Evolutionary conservation across 83 land plant genomes (phyloP).

Genomic region (Picea mariana): DNA sequence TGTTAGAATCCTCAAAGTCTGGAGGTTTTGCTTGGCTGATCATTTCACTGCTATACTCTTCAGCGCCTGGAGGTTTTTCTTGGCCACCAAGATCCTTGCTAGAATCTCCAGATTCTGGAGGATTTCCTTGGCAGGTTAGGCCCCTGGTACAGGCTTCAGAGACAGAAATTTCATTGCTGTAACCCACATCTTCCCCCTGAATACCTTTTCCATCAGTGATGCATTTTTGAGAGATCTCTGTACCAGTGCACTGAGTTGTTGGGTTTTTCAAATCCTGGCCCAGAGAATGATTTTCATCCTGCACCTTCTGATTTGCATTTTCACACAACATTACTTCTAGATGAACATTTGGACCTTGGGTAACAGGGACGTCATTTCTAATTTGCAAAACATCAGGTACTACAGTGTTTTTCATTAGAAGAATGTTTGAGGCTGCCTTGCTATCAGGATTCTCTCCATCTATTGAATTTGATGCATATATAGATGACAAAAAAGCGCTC

Average conservation of each 20-base stretch:
- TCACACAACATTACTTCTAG: neutral
- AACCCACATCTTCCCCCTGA: too few relatives aligned
- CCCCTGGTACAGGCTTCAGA: neutral
- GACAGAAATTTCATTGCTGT: neutral
- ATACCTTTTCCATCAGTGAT: neutral
- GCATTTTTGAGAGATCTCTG: neutral
- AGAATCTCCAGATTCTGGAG: conserved; percentile 1
- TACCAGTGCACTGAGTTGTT: neutral
- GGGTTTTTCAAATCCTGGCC: neutral
- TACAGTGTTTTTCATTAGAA: neutral
- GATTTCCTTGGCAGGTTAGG: neutral
- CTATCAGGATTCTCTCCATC: neutral
- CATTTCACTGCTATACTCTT: neutral
- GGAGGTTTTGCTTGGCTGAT: neutral
- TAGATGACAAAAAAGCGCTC: neutral
- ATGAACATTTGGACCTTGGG: neutral
- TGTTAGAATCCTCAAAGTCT: neutral
- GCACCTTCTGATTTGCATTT: neutral
- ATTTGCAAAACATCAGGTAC: neutral
- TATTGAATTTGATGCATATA: neutral
- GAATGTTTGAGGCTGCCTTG: neutral
- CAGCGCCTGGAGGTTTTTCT: neutral
- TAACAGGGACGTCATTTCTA: neutral
- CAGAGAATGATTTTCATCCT: neutral
- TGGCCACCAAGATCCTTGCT: neutral